Evolutionary conservation across 495 filamentous ascomycete genomes (phyloP).

Genomic region (Parathielavia appendiculata): DNA sequence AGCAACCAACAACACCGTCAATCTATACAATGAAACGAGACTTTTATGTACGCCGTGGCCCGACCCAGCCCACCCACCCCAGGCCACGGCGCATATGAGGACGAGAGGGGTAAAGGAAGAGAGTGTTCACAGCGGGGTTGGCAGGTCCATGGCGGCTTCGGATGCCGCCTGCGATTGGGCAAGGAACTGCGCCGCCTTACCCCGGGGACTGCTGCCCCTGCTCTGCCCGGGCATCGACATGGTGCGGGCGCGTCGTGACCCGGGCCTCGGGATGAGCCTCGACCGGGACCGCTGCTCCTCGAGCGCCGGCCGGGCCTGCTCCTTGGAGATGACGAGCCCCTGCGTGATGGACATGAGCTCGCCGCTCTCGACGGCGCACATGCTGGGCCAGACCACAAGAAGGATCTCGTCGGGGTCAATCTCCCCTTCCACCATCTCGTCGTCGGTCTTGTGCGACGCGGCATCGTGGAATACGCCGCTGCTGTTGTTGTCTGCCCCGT

Average conservation of each 20-base stretch:
- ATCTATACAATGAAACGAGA: slow-evolving; percentile 10
- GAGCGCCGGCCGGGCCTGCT: slow-evolving; percentile 33
- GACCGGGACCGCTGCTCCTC: slow-evolving; percentile 28
- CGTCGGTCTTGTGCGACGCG: background rate
- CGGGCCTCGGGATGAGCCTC: slow-evolving; percentile 22
- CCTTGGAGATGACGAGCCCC: slow-evolving; percentile 36
- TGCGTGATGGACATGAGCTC: slow-evolving; percentile 36
- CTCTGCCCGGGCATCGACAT: slow-evolving; percentile 29
- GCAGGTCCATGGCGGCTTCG: slow-evolving; percentile 1
- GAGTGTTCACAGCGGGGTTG: background rate
- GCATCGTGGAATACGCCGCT: slow-evolving; percentile 2
- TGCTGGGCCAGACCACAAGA: slow-evolving; percentile 36
- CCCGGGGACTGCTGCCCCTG: slow-evolving; percentile 18
- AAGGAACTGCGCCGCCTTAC: slow-evolving; percentile 17
- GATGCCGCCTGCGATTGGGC: slow-evolving; percentile 30
- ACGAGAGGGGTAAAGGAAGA: too few species aligned
- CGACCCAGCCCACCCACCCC: slow-evolving; percentile 9
- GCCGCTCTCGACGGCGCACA: slow-evolving; percentile 36
- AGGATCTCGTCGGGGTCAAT: slow-evolving; percentile 36
- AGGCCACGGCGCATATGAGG: slow-evolving; percentile 8
- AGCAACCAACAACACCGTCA: slow-evolving; percentile 1
- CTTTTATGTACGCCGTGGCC: slow-evolving; percentile 10
- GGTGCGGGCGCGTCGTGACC: slow-evolving; percentile 29
- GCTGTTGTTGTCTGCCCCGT: background rate
- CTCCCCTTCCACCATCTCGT: slow-evolving; percentile 24